Base-by-base conservation (phyloP, 306 rosid species). In the Lathyrus aphaca region DNA sequence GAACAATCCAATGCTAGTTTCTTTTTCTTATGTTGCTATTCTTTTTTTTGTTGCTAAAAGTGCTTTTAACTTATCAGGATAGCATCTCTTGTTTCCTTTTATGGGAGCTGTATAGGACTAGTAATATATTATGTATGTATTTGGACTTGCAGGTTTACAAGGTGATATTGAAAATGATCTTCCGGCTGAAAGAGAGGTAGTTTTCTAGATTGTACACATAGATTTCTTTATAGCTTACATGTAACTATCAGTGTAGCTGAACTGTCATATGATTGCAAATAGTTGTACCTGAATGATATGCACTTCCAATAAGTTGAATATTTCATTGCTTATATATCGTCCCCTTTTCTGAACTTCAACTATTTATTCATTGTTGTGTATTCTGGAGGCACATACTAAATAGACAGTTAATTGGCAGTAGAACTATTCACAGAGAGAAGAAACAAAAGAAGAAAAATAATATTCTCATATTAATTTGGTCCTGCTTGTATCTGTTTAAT, bases 151-250 rank as follows among this genome's bases (percentile, higher is more conserved):
- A 53, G 59, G 8, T 11, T 49, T 16, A 49, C 55, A 53, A 53
- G 59, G 15, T 21, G 59, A 12, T 21, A 19, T 53, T 27, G 40
- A 56, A 56, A 56, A 56, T 56, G 63, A 56, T 56, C 18, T 56
- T 56, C 19, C 12, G 39, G 40, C 6, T 14, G 19, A 27, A 56
- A 25, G 38, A 56, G 39, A 56, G 40, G 63, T 56, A 23, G 10
- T 54, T 54, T 54, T 12, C 16, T n/a, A 54, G 17, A 12, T 6
- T 25, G 32, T 54, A 12, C 15, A 23, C 12, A 35, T 54, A 27
- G 2, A 13, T 6, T 27, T 13, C 38, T 56, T 27, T 13, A 27
- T 27, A 27, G 5, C 18, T 56, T 56, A 27, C 13, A 6, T 6
- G 11, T 25, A 25, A 55, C 61, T 25, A 25, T 12, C 5, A 6